Conservation (phyloP, 805 yeast genomes). For the Myxozyma neotropica region DNA sequence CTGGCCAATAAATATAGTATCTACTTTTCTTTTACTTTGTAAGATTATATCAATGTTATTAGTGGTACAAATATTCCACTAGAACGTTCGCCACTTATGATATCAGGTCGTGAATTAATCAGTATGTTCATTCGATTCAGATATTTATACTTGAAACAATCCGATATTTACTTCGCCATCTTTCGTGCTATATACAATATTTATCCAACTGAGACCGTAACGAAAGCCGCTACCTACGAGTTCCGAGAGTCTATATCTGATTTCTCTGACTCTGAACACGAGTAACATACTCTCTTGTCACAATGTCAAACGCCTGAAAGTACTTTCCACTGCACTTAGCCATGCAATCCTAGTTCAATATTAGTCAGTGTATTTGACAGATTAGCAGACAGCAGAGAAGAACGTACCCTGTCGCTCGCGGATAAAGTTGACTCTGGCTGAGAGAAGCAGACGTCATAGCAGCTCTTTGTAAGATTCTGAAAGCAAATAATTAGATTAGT, state of each 20-base stretch:
- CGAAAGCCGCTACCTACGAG: no score
- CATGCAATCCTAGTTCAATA: constrained; percentile 53
- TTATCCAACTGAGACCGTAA: no score
- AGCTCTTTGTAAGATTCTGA: constrained; percentile 77
- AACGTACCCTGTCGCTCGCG: constrained; percentile 51
- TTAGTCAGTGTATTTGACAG: not conserved
- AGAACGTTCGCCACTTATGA: no score
- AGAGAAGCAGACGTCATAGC: constrained; percentile 76
- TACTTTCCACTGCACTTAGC: constrained; percentile 81
- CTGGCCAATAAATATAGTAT: not conserved
- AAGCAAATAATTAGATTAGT: no score
- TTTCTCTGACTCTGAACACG: constrained; percentile 58
- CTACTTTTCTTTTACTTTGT: no score
- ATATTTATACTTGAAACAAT: no score
- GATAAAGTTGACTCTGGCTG: constrained; percentile 58
- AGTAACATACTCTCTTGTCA: constrained; percentile 73
- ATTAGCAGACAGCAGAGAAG: no score
- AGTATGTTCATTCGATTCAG: no score
- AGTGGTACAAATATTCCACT: no score
- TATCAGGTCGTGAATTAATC: no score
- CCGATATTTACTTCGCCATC: not conserved
- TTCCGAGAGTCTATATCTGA: not conserved
- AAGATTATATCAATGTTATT: no score
- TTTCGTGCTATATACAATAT: not conserved
- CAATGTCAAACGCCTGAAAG: constrained; percentile 86